Evolutionary conservation across 2,329 filamentous ascomycete genomes (phyloP), one percentile per base, ranked within the genome.

Genomic region (Ploettnerulaceae sp.): DNA sequence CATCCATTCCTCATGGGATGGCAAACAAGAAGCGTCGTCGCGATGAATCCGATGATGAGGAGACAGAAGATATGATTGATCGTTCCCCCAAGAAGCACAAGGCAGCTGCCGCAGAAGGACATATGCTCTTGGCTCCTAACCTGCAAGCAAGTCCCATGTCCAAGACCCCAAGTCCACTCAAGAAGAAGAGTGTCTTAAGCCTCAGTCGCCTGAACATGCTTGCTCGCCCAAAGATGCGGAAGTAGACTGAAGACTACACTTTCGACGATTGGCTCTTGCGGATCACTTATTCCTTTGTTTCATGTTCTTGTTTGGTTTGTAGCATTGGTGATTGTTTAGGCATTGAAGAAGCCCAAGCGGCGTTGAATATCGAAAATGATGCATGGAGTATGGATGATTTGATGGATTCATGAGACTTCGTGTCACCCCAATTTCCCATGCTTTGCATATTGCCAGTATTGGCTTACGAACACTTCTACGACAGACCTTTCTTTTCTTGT

Each of bases 1-100:
- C 51, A 49, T 71, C 71, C 29, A 71, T 79, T 28, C 71, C 77
- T 3, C 81, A 84, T 55, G 81, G 81, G 14, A 76, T 84, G 66
- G 64, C 70, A 6, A 83, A 79, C 67, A 84, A 84, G 71, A 84
- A 82, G 66, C 76, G 81, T 20, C 72, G 75, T 56, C 72, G 80
- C n/a, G 72, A 73, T 12, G 73, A 66, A 42, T 73, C 71, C 37
- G 77, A 79, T 32, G 76, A 77, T 45, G 77, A 81, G 43, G 73
- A 77, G 25, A 71, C 71, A 0, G 72, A 75, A 40, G 63, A 69
- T 6, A n/a, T n/a, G 35, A 69, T 62, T 2, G 67, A 73, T 48
- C 73, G 76, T 11, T 74, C 73, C 1, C 67, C 71, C 20, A 84
- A 84, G 72, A 82, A 81, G 67, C 71, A 71, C 29, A 79, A 74